These are phyloP conservation scores for Viola pubescens DNA, from an alignment of 441 rosid species.

Conservation along the genomic window DNA sequence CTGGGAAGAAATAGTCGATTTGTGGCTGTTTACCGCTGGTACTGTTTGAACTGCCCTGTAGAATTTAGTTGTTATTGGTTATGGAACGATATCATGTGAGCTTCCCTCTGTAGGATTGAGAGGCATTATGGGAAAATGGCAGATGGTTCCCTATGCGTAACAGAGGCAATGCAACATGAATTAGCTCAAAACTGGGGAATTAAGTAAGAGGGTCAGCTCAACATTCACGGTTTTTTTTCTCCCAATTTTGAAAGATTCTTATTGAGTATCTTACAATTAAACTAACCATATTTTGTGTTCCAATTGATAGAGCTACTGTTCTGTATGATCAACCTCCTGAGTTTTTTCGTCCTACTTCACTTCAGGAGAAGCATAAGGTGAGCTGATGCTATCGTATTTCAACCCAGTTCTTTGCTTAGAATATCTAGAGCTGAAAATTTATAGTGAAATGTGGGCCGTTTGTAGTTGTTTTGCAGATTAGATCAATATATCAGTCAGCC, in stretches of 20 bases:
- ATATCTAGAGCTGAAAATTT: conserved; percentile 3
- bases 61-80: conserved; percentile 2
- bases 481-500: conserved; percentile 40
- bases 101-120: conserved; percentile 54
- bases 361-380: conserved; percentile 79
- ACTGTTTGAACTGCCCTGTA: conserved; percentile 16
- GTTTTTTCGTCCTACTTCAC: conserved; percentile 65
- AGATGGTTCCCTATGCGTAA: conserved; percentile 77
- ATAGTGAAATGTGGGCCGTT: conserved; percentile 16
- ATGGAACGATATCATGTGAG: conserved; percentile 9
- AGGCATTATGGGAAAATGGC: conserved; percentile 82
- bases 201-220: conserved; percentile 45
- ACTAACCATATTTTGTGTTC: conserved; percentile 10
- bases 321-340: conserved; percentile 95
- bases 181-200: conserved; percentile 95
- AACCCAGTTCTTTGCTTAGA: neutral
- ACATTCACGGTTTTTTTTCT: conserved; percentile 15
- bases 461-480: conserved; percentile 79
- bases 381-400: conserved; percentile 3
- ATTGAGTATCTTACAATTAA: conserved; percentile 6
- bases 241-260: neutral
- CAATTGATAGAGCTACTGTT: conserved; percentile 53
- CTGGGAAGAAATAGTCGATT: conserved; percentile 75
- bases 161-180: conserved; percentile 95
- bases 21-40: conserved; percentile 84